phyloP scores from a whole-genome alignment of 2,329 filamentous ascomycete genomes.

The Teratosphaeriaceae sp. region DNA sequence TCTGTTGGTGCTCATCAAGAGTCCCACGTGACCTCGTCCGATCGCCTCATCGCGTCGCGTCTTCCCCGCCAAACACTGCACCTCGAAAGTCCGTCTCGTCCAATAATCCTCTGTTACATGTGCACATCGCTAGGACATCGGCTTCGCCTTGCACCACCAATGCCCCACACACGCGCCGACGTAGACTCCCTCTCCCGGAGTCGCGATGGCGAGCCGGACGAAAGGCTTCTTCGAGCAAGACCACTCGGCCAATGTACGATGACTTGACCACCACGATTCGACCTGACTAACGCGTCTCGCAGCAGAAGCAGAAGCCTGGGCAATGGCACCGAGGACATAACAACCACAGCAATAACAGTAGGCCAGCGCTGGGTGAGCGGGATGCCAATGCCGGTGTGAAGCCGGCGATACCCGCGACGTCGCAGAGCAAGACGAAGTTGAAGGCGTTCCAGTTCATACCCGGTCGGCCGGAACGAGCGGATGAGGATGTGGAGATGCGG shows the following conservation, averaged over 20 bases:
- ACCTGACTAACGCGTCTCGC: slow-evolving; percentile 5
- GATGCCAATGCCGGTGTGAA: slow-evolving; percentile 24
- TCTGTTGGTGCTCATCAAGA: not conserved
- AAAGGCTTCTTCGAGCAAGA: slow-evolving; percentile 48
- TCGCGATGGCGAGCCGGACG: slow-evolving; percentile 32
- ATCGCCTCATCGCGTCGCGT: not conserved
- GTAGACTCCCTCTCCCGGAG: too few species aligned
- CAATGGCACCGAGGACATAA: slow-evolving; percentile 19
- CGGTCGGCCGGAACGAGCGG: slow-evolving; percentile 21
- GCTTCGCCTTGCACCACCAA: too few species aligned
- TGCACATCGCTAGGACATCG: too few species aligned
- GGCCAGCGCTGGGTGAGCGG: slow-evolving; percentile 15
- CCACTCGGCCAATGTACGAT: slow-evolving; percentile 33
- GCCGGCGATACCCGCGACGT: slow-evolving; percentile 43
- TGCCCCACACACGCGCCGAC: too few species aligned
- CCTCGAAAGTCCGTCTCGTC: too few species aligned
- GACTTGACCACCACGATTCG: slow-evolving; percentile 1
- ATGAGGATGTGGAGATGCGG: slow-evolving; percentile 11
- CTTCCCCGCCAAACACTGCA: too few species aligned
- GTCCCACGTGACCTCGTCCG: not conserved
- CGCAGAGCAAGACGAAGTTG: slow-evolving; percentile 48
- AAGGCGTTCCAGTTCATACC: slow-evolving; percentile 49
- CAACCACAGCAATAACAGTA: too few species aligned
- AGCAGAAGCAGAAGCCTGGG: slow-evolving; percentile 18
- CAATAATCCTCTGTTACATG: too few species aligned